A percentile compares a stretch with the other conserved stretches of the same genome.
Conservation (phyloP, 179 eudicot genomes). For the Gypsophila paniculata region DNA sequence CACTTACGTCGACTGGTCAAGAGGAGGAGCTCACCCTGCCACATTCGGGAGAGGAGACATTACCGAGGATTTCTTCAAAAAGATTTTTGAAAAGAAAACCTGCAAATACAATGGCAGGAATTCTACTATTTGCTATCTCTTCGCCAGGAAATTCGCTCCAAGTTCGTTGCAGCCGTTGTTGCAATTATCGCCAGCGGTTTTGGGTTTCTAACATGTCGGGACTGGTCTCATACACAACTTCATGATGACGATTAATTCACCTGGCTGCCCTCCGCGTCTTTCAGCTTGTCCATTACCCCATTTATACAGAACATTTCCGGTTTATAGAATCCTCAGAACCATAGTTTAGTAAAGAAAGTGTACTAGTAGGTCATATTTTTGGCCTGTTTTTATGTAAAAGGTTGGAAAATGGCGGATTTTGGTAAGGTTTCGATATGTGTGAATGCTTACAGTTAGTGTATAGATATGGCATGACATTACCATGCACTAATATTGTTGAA, state of each 20-base stretch:
- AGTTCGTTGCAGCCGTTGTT: conserved; percentile 58
- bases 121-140: conserved; percentile 46
- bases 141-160: conserved; percentile 67
- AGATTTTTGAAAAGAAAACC: conserved; percentile 25
- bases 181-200: conserved; percentile 32
- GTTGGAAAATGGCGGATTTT: conserved; percentile 21
- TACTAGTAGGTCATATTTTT: conserved; percentile 14
- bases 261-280: background rate
- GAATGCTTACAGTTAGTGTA: conserved; percentile 15
- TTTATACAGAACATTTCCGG: background rate
- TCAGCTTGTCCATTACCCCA: background rate
- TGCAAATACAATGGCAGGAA: conserved; percentile 50
- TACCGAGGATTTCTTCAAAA: conserved; percentile 40
- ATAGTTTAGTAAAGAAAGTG: background rate
- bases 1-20: conserved; percentile 80
- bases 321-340: conserved; percentile 5
- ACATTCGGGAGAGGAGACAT: conserved; percentile 55
- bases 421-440: conserved; percentile 9
- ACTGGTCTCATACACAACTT: background rate
- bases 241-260: background rate
- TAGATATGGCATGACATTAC: conserved; percentile 12
- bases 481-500: conserved; percentile 3
- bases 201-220: conserved; percentile 28
- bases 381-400: conserved; percentile 19
- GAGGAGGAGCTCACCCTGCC: conserved; percentile 82